Base-by-base conservation (phyloP, 139 green algal genomes). In the Tetraselmis chui region DNA sequence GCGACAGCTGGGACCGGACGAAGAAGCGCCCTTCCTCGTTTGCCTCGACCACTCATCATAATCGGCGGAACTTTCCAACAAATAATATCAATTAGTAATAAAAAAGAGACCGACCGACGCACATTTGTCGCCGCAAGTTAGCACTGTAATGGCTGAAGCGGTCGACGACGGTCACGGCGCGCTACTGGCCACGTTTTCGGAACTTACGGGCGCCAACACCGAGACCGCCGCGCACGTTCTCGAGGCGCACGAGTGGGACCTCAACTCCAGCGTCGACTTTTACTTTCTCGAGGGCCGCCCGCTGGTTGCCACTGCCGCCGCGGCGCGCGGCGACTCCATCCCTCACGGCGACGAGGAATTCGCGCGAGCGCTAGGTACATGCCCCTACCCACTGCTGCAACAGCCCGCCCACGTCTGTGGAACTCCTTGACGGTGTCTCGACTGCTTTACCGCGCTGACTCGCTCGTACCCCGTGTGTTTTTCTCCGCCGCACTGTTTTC, bases 141-240 rank as follows among this genome's bases (percentile, higher is more conserved):
- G n/a, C n/a, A n/a, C n/a, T n/a, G n/a, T n/a, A n/a, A 85, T 85
- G 82, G 78, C 77, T 18, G 77, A 82, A 1, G 76, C 81, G 0
- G 83, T 84, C 28, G 25, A 67, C 45, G 45, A 67, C 11, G 18
- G 45, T 18, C 45, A 67, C 45, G 5, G 5, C 45, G 18, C 18
- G 45, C 45, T 84, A 2, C 77, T 88, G 5, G 75, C 59, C 1
- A 75, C 83, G 31, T 92, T 92, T 75, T 83, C 58, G 22, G 59
- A 1, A 1, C 85, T 92, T 23, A 90, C 86, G 0, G 86, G 84
- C 1, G 83, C 82, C 0, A 30, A 82, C 27, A 75, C 81, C 0
- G 28, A 81, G 2, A 81, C 87, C 1, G 86, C 86, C 0, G 77
- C 86, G 25, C 83, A 93, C 76, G 85, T 89, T 11, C 76, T 93